These are phyloP conservation scores for Hygrophorus russula DNA, from an alignment of 768 basidiomycete genomes.

Conservation along the genomic window DNA sequence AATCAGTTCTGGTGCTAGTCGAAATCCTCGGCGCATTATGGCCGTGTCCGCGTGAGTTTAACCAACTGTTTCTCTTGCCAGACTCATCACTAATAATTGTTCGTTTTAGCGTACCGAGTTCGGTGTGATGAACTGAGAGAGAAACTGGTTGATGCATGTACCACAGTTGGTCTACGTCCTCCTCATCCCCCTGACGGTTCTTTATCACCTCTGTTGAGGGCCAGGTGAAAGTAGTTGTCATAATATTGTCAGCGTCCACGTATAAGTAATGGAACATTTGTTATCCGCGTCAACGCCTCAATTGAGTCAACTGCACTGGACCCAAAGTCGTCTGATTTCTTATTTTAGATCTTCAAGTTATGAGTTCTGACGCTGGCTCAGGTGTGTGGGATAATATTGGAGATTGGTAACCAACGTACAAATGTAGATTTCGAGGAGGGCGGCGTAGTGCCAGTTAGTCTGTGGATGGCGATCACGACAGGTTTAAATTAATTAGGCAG, in stretches of 20 bases:
- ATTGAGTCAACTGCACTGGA: too few species aligned
- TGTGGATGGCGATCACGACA: too few species aligned
- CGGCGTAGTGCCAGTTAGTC: too few species aligned
- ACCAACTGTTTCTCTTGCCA: not conserved
- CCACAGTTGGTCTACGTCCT: slow-evolving; percentile 25
- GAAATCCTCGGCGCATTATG: slow-evolving; percentile 63
- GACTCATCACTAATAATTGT: not conserved
- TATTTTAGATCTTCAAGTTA: too few species aligned
- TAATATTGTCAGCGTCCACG: not conserved
- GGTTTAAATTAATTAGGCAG: too few species aligned
- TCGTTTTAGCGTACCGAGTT: slow-evolving; percentile 29
- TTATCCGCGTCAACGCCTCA: not conserved
- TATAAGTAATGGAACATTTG: too few species aligned
- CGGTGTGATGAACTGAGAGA: slow-evolving; percentile 39
- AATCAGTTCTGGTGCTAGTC: slow-evolving; percentile 48
- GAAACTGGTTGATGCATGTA: slow-evolving; percentile 38
- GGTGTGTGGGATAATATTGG: too few species aligned
- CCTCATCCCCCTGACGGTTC: slow-evolving; percentile 29
- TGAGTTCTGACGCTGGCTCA: too few species aligned
- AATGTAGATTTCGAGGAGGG: too few species aligned
- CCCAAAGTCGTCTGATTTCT: too few species aligned
- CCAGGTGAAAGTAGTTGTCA: not conserved
- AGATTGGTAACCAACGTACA: too few species aligned
- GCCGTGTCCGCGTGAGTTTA: slow-evolving; percentile 40
- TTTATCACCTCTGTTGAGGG: slow-evolving; percentile 20